phyloP scores from a whole-genome alignment of 75 land plant genomes.

The Larix kaempferi region DNA sequence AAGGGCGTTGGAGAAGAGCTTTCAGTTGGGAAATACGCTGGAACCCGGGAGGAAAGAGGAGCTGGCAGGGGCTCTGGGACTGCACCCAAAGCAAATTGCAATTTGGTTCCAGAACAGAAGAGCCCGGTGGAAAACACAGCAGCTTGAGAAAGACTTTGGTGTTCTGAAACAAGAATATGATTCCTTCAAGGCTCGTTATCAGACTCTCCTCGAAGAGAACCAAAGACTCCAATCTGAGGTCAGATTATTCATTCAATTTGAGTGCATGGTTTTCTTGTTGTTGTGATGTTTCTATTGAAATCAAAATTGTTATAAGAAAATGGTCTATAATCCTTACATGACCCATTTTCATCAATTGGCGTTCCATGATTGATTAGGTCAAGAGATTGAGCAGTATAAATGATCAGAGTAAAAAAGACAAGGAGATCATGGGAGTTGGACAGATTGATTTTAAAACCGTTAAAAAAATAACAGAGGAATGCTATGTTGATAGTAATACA shows the following conservation, averaged over 20 bases:
- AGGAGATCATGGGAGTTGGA: neutral
- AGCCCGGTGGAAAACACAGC: constrained; percentile 46
- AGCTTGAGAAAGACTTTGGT: constrained; percentile 43
- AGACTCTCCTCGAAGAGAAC: constrained; percentile 28
- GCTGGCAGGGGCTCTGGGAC: constrained; percentile 45
- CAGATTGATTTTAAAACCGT: neutral
- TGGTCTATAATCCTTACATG: too few relatives aligned
- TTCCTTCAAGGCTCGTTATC: constrained; percentile 23
- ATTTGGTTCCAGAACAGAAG: constrained; percentile 61
- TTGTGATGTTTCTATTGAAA: too few relatives aligned
- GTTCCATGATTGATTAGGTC: too few relatives aligned
- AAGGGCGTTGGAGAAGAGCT: constrained; percentile 44
- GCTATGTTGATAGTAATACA: too few relatives aligned
- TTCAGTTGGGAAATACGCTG: constrained; percentile 44
- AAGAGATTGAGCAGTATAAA: too few relatives aligned
- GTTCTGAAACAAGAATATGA: constrained; percentile 35
- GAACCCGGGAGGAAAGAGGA: constrained; percentile 47
- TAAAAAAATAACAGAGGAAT: neutral
- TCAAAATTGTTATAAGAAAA: too few relatives aligned
- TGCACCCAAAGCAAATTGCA: constrained; percentile 55
- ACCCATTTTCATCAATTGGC: too few relatives aligned
- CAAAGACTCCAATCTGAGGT: constrained; percentile 35
- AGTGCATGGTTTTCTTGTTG: too few relatives aligned
- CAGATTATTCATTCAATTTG: too few relatives aligned
- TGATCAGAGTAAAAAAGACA: too few relatives aligned